Evolutionary conservation across 2,329 filamentous ascomycete species (phyloP), one percentile per base, ranked within the genome.

Genomic region (Neofusicoccum sp.): DNA sequence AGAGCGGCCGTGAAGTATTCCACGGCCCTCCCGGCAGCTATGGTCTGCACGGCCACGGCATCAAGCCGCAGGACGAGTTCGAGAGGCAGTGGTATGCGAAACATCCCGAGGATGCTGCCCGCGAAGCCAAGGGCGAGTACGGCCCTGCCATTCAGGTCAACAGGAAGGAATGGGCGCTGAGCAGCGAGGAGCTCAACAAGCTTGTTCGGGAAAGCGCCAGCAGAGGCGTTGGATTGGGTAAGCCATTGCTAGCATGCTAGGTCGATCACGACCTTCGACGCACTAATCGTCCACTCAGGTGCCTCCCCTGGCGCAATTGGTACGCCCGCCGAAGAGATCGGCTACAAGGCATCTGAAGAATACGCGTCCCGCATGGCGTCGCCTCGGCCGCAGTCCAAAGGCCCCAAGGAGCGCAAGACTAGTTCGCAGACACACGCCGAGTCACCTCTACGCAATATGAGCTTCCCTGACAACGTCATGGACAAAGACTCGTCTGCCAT

Each of bases 71-170:
- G 61, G 90, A 96, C 76, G 91, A 89, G 71, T 90, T 98, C 41
- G 91, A 96, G 69, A 90, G 90, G 77, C 89, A 90, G 28, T 97
- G 96, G 84, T 96, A 95, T 71, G 86, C 91, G 69, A 97, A 95
- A 76, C 92, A 96, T 70, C 93, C 93, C 0, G 90, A 97, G 45
- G 84, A 85, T 66, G 80, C 89, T 31, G 82, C 84, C 60, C 86
- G 89, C 71, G 91, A 93, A 75, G 90, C 93, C 71, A 84, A 86
- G 65, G 85, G 83, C 43, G 82, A 84, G 65, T 88, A 89, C 69
- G 82, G 80, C 57, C 80, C 82, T 41, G 82, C 81, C 34, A 80
- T 85, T 62, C 80, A 82, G 60, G 83, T 82, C 53, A 83, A 83
- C 31, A 80, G 86, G 53, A 84, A 84, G 38, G 89, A 95, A 71